A percentile compares a stretch with the other conserved stretches of the same genome.
phyloP scores from a whole-genome alignment of 495 filamentous ascomycete species.

The Halenospora varia region DNA sequence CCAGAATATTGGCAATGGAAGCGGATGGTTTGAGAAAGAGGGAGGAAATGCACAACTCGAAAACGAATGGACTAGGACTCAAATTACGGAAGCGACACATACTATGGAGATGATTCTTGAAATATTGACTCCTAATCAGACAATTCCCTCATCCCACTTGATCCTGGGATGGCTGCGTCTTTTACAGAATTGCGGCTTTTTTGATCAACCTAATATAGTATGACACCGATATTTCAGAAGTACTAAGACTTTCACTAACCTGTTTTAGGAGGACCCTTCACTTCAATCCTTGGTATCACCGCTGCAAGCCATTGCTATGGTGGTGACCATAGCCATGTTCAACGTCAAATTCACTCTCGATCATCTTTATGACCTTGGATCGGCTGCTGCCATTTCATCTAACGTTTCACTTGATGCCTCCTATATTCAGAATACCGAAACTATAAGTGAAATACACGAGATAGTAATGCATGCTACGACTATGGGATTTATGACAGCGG shows the following conservation, averaged over 20 bases:
- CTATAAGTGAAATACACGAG: conserved; percentile 61
- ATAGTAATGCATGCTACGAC: conserved; percentile 50
- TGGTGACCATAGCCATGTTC: conserved; percentile 70
- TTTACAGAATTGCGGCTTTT: conserved; percentile 59
- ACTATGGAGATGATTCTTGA: conserved; percentile 71
- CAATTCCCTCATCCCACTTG: conserved; percentile 51
- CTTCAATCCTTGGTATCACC: conserved; percentile 54
- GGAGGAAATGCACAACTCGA: conserved; percentile 45
- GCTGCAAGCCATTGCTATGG: conserved; percentile 62
- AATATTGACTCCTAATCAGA: conserved; percentile 52
- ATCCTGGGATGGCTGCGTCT: conserved; percentile 72
- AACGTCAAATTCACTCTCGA: conserved; percentile 53
- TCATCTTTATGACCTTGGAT: conserved; percentile 32
- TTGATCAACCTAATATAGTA: conserved; percentile 55
- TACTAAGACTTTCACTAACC: conserved; percentile 22
- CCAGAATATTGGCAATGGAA: conserved; percentile 40
- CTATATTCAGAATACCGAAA: conserved; percentile 59
- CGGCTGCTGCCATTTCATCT: conserved; percentile 26
- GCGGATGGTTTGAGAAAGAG: conserved; percentile 47
- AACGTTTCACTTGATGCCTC: conserved; percentile 37
- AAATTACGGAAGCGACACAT: conserved; percentile 65
- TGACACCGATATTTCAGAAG: conserved; percentile 26
- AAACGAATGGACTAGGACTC: conserved; percentile 56
- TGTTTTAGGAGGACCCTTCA: conserved; percentile 28
- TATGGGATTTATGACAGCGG: conserved; percentile 44